Evolutionary conservation across 148 eudicot genomes (phyloP).

Genomic region (Rhododendron mucronatum): DNA sequence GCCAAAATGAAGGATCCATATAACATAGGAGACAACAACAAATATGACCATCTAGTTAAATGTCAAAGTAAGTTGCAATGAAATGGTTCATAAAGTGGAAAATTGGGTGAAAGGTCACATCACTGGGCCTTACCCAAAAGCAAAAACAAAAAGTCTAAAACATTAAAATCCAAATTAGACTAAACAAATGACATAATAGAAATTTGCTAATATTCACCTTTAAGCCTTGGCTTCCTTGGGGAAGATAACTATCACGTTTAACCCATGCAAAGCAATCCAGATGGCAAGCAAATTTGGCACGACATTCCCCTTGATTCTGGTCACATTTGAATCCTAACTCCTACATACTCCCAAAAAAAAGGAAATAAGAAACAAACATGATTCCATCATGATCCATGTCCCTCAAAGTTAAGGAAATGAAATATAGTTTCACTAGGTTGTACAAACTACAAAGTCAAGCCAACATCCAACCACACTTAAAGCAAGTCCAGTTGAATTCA

Average conservation of each 20-base stretch:
- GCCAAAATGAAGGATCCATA: no score
- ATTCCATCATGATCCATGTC: neutral
- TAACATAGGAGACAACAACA: neutral
- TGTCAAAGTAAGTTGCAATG: neutral
- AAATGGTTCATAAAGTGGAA: neutral
- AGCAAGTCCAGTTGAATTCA: neutral
- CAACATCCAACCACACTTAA: conserved; percentile 7
- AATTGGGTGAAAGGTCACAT: no score
- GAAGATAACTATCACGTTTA: conserved; percentile 99
- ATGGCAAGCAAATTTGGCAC: conserved; percentile 99
- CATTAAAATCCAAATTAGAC: neutral
- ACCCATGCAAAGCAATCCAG: conserved; percentile 99
- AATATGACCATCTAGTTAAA: neutral
- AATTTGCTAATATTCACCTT: conserved; percentile 51
- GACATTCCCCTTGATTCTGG: conserved; percentile 96
- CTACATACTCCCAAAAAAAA: conserved; percentile 35
- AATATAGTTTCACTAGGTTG: neutral
- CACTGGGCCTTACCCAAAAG: neutral
- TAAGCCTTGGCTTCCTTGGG: conserved; percentile 97
- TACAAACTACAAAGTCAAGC: neutral
- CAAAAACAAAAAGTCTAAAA: neutral
- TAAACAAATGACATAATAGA: neutral
- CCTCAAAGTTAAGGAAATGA: neutral
- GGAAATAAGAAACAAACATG: neutral
- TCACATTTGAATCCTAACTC: conserved; percentile 94